Percentiles rank a stretch among this genome's conserved stretches.
Evolutionary conservation across 1,284 basidiomycete genomes (phyloP).

Genomic region (Apiotrichum laibachii): DNA sequence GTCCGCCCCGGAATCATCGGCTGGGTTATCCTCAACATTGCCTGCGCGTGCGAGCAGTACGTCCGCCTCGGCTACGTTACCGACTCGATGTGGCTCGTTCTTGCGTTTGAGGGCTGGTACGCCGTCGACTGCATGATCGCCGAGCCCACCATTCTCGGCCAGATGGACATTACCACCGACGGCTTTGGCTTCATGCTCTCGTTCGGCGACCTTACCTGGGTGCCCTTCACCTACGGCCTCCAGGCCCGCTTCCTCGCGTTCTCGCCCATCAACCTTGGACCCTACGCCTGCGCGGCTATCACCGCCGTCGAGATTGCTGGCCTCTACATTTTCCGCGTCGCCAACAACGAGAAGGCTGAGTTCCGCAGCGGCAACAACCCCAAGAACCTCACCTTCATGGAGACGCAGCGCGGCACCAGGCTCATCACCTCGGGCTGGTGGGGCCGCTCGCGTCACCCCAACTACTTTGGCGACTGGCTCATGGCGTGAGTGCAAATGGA

Average conservation of each 20-base stretch:
- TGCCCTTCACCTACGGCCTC: slow-evolving; percentile 90
- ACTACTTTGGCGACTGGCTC: slow-evolving; percentile 66
- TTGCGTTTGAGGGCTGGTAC: slow-evolving; percentile 84
- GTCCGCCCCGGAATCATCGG: slow-evolving; percentile 92
- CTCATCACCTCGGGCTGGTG: slow-evolving; percentile 96
- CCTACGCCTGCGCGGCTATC: slow-evolving; percentile 61
- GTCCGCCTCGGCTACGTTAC: slow-evolving; percentile 69
- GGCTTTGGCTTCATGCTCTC: slow-evolving; percentile 99
- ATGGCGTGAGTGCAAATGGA: slow-evolving; percentile 46
- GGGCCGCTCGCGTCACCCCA: slow-evolving; percentile 90
- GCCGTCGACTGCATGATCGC: slow-evolving; percentile 62
- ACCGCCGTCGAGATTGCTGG: slow-evolving; percentile 69
- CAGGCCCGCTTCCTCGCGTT: slow-evolving; percentile 94
- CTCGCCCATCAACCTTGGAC: slow-evolving; percentile 74
- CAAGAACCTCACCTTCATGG: slow-evolving; percentile 82
- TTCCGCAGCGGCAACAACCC: slow-evolving; percentile 92
- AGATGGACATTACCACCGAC: slow-evolving; percentile 97
- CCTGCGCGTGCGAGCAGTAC: slow-evolving; percentile 88
- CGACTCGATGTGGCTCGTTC: slow-evolving; percentile 87
- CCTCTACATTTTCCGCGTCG: slow-evolving; percentile 85
- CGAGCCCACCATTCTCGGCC: slow-evolving; percentile 74
- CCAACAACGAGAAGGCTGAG: slow-evolving; percentile 93
- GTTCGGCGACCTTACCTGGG: slow-evolving; percentile 89
- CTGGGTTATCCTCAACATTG: slow-evolving; percentile 88
- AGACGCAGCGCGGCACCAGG: slow-evolving; percentile 82